Conservation (phyloP, 371 early-diverging fungal species). For the Haplosporangium sp. region DNA sequence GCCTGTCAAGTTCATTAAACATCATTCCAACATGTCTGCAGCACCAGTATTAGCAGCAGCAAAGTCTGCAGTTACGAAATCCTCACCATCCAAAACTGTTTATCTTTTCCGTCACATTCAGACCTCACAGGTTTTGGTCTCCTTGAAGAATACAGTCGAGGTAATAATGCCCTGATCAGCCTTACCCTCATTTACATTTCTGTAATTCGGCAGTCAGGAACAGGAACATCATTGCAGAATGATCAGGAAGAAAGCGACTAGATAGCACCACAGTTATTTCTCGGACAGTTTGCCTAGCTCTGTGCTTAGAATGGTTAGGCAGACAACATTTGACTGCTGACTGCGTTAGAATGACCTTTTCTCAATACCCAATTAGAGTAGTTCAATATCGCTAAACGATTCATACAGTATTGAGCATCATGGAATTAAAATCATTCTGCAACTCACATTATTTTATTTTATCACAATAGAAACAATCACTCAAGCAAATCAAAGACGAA, state of each 20-base stretch:
- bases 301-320: too few relatives aligned
- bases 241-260: neutral
- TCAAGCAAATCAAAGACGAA: slow-evolving; percentile 58
- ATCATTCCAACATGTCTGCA: slow-evolving; percentile 46
- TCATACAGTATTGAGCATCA: too few relatives aligned
- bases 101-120: slow-evolving; percentile 72
- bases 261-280: neutral
- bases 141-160: slow-evolving; percentile 50
- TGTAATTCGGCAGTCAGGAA: neutral
- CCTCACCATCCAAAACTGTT: slow-evolving; percentile 47
- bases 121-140: slow-evolving; percentile 70
- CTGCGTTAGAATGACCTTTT: too few relatives aligned
- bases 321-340: too few relatives aligned
- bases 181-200: neutral
- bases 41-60: slow-evolving; percentile 44
- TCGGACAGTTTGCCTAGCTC: too few relatives aligned
- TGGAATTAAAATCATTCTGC: too few relatives aligned
- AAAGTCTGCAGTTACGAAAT: slow-evolving; percentile 27
- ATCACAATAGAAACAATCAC: slow-evolving; percentile 58
- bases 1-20: neutral
- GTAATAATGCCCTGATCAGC: slow-evolving; percentile 12
- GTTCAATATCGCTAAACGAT: neutral
- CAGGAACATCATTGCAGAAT: neutral
- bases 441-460: too few relatives aligned
- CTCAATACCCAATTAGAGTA: too few relatives aligned